Evolutionary conservation across 306 rosid genomes (phyloP), one percentile per base, ranked within the genome.

Genomic region (Oxytropis ochrocephala): DNA sequence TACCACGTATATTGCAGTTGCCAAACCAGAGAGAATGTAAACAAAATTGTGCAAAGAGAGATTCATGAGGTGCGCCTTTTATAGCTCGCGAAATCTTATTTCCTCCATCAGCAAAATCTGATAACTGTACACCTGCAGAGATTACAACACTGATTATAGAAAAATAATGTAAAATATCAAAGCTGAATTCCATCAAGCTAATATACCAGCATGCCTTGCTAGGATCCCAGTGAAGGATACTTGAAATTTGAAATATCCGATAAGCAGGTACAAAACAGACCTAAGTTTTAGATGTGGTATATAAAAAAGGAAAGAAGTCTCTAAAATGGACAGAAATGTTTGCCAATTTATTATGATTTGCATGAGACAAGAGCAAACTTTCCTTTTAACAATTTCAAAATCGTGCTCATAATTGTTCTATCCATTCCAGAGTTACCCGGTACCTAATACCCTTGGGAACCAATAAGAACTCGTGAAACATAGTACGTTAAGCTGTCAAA

Each of bases 1-100:
- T 86, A 93, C 98, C 98, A 11, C 97, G 97, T 77, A 93, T 82
- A 49, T 88, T 90, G 90, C 98, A 90, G 86, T 85, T 90, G 56
- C 96, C 97, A 82, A 88, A 84, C 98, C 98, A 93, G 63, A 93
- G 92, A 81, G 83, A 78, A 77, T 90, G 96, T 62, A 94, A 85
- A 79, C 97, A 94, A 79, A 90, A 94, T 65, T 88, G 96, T 11
- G 93, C 86, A 73, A 90, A 94, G 51, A 94, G 97, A 43, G 96
- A 85, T 53, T 82, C 85, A 64, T 81, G 85, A 27, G 96, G 92
- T 46, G 97, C 95, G 75, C 93, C 97, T 84, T 90, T 94, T 82
- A 88, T 85, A 56, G 82, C 82, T 67, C 87, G 89, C 64, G 92
- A 78, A 78, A 66, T 78, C 92, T 82, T 94, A 24, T 76, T 59